Evolutionary conservation across 129 eudicot species (phyloP).

Genomic region (Artemisia argyi): DNA sequence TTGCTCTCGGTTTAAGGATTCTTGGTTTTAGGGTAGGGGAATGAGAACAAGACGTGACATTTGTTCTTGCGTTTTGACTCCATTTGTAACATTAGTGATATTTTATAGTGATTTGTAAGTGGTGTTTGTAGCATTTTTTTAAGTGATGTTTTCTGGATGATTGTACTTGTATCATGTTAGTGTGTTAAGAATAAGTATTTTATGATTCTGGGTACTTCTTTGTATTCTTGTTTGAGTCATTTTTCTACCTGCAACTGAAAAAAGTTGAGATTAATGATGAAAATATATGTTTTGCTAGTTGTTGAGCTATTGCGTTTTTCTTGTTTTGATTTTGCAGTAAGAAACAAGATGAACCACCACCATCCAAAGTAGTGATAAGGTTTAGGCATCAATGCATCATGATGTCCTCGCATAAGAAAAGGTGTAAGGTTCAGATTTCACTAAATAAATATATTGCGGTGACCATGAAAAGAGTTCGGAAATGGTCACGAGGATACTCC

Average conservation of each 20-base stretch:
- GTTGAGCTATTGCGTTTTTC: not conserved
- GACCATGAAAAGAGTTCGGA: no score
- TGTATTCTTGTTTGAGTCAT: not conserved
- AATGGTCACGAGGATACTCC: no score
- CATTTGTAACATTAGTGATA: slow-evolving; percentile 35
- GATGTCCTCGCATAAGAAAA: no score
- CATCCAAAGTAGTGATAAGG: no score
- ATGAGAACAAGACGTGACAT: not conserved
- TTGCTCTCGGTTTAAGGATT: slow-evolving; percentile 18
- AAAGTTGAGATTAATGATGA: not conserved
- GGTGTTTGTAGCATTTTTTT: slow-evolving; percentile 2
- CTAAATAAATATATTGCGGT: no score
- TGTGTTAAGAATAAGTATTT: not conserved
- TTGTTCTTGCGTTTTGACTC: slow-evolving; percentile 15
- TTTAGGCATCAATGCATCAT: no score
- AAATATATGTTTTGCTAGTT: not conserved
- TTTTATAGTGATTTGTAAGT: slow-evolving; percentile 16
- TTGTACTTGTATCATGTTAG: slow-evolving; percentile 10
- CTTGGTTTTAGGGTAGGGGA: slow-evolving; percentile 4
- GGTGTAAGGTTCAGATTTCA: no score
- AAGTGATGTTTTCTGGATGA: not conserved
- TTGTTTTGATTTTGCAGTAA: not conserved
- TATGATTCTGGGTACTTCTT: not conserved
- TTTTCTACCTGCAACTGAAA: not conserved
- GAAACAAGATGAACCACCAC: no score